phyloP scores from a whole-genome alignment of 257 asterid genomes.

The Leonotis leonurus region DNA sequence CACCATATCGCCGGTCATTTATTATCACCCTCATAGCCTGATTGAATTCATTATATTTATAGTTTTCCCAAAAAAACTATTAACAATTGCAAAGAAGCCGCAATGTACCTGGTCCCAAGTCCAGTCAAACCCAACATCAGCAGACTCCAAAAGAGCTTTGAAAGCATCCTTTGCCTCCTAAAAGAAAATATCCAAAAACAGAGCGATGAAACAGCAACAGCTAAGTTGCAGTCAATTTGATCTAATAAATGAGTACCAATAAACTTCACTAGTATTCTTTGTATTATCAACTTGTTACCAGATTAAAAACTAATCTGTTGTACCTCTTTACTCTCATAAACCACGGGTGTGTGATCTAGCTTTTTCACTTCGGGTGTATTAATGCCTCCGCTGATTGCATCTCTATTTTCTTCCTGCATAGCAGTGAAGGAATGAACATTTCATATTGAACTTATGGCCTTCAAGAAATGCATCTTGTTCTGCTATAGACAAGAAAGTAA shows the following conservation, averaged over 20 bases:
- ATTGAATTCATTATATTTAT: slow-evolving; percentile 14
- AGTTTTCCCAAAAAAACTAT: slow-evolving; percentile 13
- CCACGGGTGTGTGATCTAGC: slow-evolving; percentile 43
- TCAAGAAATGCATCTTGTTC: neutral
- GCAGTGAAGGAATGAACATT: slow-evolving; percentile 1
- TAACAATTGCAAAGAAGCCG: slow-evolving; percentile 11
- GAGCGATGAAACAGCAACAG: neutral
- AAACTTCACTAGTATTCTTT: neutral
- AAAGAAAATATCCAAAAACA: slow-evolving; percentile 12
- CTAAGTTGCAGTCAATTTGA: neutral
- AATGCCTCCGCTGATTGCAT: slow-evolving; percentile 28
- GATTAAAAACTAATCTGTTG: slow-evolving; percentile 4
- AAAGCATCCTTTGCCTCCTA: slow-evolving; percentile 89
- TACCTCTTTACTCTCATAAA: slow-evolving; percentile 86
- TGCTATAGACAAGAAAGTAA: neutral
- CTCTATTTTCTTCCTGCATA: slow-evolving; percentile 52
- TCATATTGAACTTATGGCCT: neutral
- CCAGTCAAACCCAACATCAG: slow-evolving; percentile 85
- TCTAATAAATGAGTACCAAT: slow-evolving; percentile 1
- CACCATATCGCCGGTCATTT: slow-evolving; percentile 82
- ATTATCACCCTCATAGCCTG: slow-evolving; percentile 90
- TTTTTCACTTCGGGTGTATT: slow-evolving; percentile 50
- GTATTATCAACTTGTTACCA: slow-evolving; percentile 5
- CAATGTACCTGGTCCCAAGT: slow-evolving; percentile 84
- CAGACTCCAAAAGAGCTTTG: slow-evolving; percentile 61